Evolutionary conservation across 768 basidiomycete species (phyloP).

Genomic region (Mycena floridula): DNA sequence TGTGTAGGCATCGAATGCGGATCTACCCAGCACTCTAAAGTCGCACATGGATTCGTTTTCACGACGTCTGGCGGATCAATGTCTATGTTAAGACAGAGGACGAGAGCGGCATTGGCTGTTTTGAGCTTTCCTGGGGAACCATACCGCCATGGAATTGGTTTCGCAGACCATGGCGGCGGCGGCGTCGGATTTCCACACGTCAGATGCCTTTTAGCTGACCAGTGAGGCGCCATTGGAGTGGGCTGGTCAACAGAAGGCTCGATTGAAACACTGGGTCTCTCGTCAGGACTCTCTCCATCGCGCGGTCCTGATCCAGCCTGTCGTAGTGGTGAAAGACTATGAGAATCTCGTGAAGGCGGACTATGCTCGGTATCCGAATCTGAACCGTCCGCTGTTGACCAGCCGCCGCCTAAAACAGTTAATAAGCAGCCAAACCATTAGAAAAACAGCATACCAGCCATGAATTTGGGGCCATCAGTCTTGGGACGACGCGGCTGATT

Average conservation of each 20-base stretch:
- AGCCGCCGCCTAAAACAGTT: slow-evolving; percentile 25
- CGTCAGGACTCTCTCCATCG: slow-evolving; percentile 26
- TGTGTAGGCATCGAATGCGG: slow-evolving; percentile 87
- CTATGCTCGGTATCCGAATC: slow-evolving; percentile 47
- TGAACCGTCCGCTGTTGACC: slow-evolving; percentile 45
- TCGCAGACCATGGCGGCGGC: slow-evolving; percentile 57
- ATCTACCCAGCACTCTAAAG: slow-evolving; percentile 96
- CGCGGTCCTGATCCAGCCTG: slow-evolving; percentile 21
- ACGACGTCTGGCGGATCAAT: slow-evolving; percentile 97
- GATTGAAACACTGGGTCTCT: slow-evolving; percentile 34
- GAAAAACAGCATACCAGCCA: slow-evolving; percentile 5
- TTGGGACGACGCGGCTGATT: too few relatives aligned
- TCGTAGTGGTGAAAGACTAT: slow-evolving; percentile 37
- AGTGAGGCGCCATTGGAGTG: slow-evolving; percentile 69
- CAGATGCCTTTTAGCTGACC: slow-evolving; percentile 86
- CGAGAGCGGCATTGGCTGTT: slow-evolving; percentile 82
- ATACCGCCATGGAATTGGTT: slow-evolving; percentile 74
- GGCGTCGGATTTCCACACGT: slow-evolving; percentile 85
- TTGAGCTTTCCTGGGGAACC: slow-evolving; percentile 81
- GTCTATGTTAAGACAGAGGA: slow-evolving; percentile 94
- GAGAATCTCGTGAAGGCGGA: slow-evolving; percentile 38
- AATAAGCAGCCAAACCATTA: slow-evolving; percentile 11
- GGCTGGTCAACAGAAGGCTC: slow-evolving; percentile 32
- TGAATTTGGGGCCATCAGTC: slow-evolving; percentile 10
- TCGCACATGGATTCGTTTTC: slow-evolving; percentile 95